A percentile compares a stretch with the other conserved stretches of the same genome.
Evolutionary conservation across 73 alveolate genomes (phyloP).

Genomic region (Tetrahymena borealis): DNA sequence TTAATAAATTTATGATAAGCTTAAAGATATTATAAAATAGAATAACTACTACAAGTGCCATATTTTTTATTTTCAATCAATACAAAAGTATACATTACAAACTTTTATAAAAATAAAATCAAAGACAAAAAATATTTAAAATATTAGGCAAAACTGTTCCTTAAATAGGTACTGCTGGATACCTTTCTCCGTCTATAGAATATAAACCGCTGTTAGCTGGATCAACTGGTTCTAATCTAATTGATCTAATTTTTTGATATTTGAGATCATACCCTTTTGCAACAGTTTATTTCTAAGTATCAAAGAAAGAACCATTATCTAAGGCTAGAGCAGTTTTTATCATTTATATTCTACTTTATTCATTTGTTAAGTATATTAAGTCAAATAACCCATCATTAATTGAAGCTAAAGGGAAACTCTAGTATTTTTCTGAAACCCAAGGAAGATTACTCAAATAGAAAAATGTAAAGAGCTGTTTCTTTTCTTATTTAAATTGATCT

Average conservation of each 20-base stretch:
- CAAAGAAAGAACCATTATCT: slow-evolving; percentile 22
- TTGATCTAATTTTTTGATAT: slow-evolving; percentile 28
- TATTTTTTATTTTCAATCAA: no score
- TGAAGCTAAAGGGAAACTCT: slow-evolving; percentile 21
- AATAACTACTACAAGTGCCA: no score
- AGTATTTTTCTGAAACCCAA: slow-evolving; percentile 15
- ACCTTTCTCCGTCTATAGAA: slow-evolving; percentile 35
- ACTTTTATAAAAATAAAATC: no score
- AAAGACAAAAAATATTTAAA: not conserved
- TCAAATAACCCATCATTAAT: slow-evolving; percentile 33
- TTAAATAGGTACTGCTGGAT: not conserved
- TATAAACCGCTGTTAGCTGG: slow-evolving; percentile 16
- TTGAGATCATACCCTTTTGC: slow-evolving; percentile 10
- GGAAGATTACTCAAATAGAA: slow-evolving; percentile 26
- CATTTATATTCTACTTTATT: slow-evolving; percentile 19
- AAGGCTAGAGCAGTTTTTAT: slow-evolving; percentile 7
- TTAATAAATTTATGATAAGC: no score
- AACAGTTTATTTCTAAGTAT: not conserved
- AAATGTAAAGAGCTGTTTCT: slow-evolving; percentile 2
- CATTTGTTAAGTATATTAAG: slow-evolving; percentile 13
- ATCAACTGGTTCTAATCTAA: slow-evolving; percentile 4
- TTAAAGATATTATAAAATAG: no score
- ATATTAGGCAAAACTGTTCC: not conserved
- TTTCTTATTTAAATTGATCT: not conserved
- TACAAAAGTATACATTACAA: no score